Conservation (phyloP, 1,284 basidiomycete genomes). For the Vanrija pseudolonga region DNA sequence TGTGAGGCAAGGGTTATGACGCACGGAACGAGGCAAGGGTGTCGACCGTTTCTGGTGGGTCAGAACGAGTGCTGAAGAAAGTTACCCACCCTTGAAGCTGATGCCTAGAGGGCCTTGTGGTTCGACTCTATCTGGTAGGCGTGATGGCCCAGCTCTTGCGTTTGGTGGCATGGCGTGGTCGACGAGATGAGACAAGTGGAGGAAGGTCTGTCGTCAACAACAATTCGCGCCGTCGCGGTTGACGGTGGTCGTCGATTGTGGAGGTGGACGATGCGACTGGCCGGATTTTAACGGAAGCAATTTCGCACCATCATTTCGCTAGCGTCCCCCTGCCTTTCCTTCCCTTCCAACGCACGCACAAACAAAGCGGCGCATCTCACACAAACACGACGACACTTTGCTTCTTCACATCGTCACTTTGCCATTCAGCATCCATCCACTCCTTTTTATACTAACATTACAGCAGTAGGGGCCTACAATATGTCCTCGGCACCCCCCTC, state of each 20-base stretch:
- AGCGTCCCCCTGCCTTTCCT: too few relatives aligned
- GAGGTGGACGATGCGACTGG: neutral
- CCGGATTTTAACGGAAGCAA: neutral
- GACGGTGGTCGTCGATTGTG: too few relatives aligned
- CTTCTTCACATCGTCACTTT: neutral
- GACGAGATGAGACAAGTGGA: neutral
- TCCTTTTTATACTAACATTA: neutral
- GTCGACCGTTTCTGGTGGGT: constrained; percentile 33
- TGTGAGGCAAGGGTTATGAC: constrained; percentile 1
- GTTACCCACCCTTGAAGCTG: constrained; percentile 6
- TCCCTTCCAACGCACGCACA: too few relatives aligned
- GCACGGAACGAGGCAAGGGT: constrained; percentile 39
- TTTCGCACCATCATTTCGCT: neutral
- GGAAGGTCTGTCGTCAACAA: too few relatives aligned
- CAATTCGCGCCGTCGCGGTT: too few relatives aligned
- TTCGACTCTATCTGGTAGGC: neutral
- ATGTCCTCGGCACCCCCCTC: constrained; percentile 35
- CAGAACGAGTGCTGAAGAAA: too few relatives aligned
- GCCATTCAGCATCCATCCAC: neutral
- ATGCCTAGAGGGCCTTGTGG: constrained; percentile 1
- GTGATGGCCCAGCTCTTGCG: constrained; percentile 4
- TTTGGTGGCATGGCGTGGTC: too few relatives aligned
- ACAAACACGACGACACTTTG: neutral
- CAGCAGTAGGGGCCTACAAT: neutral
- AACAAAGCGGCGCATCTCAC: neutral